Conservation (phyloP, 2,329 filamentous ascomycete species). For the Fusarium sacchari region DNA sequence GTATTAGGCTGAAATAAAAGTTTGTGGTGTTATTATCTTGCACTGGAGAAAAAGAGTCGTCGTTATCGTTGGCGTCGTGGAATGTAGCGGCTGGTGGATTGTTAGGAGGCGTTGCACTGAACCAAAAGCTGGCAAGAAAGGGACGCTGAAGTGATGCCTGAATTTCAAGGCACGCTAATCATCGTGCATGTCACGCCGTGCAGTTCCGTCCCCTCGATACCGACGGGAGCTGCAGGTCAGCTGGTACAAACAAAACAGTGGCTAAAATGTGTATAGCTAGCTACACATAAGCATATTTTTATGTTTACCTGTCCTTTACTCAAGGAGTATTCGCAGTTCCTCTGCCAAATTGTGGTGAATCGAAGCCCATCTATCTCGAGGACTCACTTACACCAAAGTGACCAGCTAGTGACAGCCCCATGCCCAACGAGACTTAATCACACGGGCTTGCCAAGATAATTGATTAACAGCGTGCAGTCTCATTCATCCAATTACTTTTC, state of each 20-base stretch:
- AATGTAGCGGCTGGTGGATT: slow-evolving; percentile 31
- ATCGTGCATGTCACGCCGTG: slow-evolving; percentile 36
- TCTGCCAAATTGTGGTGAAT: neutral
- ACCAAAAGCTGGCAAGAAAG: slow-evolving; percentile 47
- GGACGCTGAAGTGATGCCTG: slow-evolving; percentile 39
- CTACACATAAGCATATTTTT: neutral
- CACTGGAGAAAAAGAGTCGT: slow-evolving; percentile 26
- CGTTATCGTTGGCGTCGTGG: slow-evolving; percentile 42
- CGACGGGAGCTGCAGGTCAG: slow-evolving; percentile 27
- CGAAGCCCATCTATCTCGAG: neutral
- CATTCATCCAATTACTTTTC: neutral
- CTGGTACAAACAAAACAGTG: slow-evolving; percentile 8
- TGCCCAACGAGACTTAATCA: neutral
- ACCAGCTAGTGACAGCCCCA: neutral
- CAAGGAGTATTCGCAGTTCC: neutral
- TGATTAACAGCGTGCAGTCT: no score
- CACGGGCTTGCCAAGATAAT: neutral
- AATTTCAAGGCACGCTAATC: slow-evolving; percentile 34
- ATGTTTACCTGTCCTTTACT: neutral
- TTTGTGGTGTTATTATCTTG: slow-evolving; percentile 20
- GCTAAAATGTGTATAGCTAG: neutral
- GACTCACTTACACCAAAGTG: neutral
- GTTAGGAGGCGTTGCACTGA: slow-evolving; percentile 34
- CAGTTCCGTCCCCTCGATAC: neutral
- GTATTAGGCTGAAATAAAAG: slow-evolving; percentile 36